Evolutionary conservation across 2,329 filamentous ascomycete genomes (phyloP), one percentile per base, ranked within the genome.

Genomic region (Chrysoporthe puriensis): DNA sequence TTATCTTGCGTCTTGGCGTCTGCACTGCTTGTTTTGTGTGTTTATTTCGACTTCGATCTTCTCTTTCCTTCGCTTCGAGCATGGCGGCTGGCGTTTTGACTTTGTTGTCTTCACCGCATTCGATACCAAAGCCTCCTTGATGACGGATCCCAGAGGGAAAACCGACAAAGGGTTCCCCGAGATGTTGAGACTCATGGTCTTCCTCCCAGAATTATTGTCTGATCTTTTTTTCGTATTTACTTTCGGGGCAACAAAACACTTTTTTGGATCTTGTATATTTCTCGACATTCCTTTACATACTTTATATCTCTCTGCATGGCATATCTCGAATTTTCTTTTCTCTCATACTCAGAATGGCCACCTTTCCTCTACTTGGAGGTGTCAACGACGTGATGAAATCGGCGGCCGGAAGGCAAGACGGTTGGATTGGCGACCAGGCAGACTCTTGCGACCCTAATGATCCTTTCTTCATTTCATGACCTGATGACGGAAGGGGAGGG

Each of bases 1-100:
- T 43, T 46, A 13, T 63, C 40, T 44, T 40, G 46, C 32, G 34
- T 62, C 26, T 58, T 58, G 2, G 26, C 34, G 32, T 56, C 26
- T 63, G 26, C 4, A 18, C 64, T 61, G 14, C 48, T 42, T 54
- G 34, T 50, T 43, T 50, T 46, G 34, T 44, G n/a, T 62, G 36
- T 43, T 16, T 11, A 14, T 70, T 52, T 26, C 32, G 44, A 13
- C 3, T 34, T 66, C 50, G 34, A 32, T 32, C 48, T 65, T 57
- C n/a, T n/a, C 3, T 5, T 34, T 52, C 63, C 32, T 71, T 63
- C 42, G 43, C 46, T 72, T 73, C 72, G 72, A 74, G 74, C 74
- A 76, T 75, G 71, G 74, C 73, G 76, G 77, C 73, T 72, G 78
- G 78, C 77, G 78, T 80, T 76, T 65, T 64, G 70, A 67, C 62